Percentiles rank a stretch among this genome's conserved stretches.
phyloP scores from a whole-genome alignment of 768 basidiomycete species.

The Boletus subparvulus region DNA sequence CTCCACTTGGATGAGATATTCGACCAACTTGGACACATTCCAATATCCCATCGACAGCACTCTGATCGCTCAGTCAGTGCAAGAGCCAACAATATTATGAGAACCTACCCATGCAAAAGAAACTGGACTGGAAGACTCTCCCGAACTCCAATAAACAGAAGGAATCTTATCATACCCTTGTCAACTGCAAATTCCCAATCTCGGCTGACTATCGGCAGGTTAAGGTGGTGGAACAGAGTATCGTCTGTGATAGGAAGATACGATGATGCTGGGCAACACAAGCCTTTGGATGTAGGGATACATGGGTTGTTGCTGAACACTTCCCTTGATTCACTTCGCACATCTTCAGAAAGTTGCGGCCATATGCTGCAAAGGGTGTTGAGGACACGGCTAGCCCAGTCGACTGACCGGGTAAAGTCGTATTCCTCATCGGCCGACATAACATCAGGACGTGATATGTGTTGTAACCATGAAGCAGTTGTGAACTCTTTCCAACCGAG shows the following conservation, averaged over 20 bases:
- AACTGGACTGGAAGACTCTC: not conserved
- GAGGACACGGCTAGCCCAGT: slow-evolving; percentile 79
- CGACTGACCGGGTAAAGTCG: slow-evolving; percentile 60
- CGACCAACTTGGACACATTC: not conserved
- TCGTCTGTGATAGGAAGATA: slow-evolving; percentile 82
- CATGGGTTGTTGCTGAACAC: slow-evolving; percentile 36
- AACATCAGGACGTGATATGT: slow-evolving; percentile 53
- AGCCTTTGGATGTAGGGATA: slow-evolving; percentile 53
- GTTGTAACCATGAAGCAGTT: slow-evolving; percentile 67
- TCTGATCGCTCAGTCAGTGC: not conserved
- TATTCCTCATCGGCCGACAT: slow-evolving; percentile 40
- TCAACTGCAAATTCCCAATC: slow-evolving; percentile 36
- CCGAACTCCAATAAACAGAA: not conserved
- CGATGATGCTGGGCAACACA: slow-evolving; percentile 63
- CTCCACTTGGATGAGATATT: not conserved
- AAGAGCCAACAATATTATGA: not conserved
- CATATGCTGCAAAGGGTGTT: slow-evolving; percentile 63
- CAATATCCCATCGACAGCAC: not conserved
- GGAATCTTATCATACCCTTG: not conserved
- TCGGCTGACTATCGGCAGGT: not conserved
- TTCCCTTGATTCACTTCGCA: slow-evolving; percentile 30
- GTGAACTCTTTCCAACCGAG: slow-evolving; percentile 80
- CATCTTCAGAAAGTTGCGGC: slow-evolving; percentile 50
- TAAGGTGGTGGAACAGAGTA: not conserved
- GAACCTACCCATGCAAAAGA: not conserved